These are phyloP conservation scores for Pythium rishiriense DNA, from an alignment of 352 stramenopile genomes.

Conservation along the genomic window DNA sequence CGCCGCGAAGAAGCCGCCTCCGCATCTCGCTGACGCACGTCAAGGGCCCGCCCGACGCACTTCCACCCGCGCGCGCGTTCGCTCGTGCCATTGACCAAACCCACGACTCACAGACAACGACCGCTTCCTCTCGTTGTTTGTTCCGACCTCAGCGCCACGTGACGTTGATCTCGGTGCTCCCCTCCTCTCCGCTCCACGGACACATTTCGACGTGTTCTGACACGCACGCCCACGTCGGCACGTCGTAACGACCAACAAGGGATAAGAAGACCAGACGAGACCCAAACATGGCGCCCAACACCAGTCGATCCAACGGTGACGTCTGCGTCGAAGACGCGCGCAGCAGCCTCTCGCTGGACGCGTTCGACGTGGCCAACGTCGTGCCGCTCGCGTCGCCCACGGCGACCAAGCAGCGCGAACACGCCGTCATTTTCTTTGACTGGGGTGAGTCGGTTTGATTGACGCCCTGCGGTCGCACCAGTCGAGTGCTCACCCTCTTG, in stretches of 20 bases:
- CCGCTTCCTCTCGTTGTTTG: background rate
- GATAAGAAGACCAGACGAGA: background rate
- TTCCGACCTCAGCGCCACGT: conserved; percentile 1
- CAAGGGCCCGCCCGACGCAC: conserved; percentile 1
- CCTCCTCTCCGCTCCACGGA: background rate
- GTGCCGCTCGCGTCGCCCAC: conserved; percentile 31
- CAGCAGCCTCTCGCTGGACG: conserved; percentile 52
- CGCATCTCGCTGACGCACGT: conserved; percentile 22
- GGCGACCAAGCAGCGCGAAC: conserved; percentile 42
- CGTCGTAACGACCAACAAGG: background rate
- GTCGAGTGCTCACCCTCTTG: conserved; percentile 6
- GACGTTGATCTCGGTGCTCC: conserved; percentile 1
- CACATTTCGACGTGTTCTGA: conserved; percentile 5
- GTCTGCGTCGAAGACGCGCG: conserved; percentile 66
- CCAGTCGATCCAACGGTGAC: conserved; percentile 36
- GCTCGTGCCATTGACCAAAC: conserved; percentile 22
- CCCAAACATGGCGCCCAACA: conserved; percentile 66
- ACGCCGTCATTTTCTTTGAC: conserved; percentile 85
- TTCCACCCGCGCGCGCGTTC: conserved; percentile 6
- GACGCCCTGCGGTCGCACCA: background rate
- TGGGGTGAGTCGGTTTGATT: conserved; percentile 51
- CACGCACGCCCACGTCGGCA: background rate
- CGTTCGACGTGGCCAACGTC: conserved; percentile 45
- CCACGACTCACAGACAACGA: conserved; percentile 8
- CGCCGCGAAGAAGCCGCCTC: background rate